These are phyloP conservation scores for Trametes elegans DNA, from an alignment of 768 basidiomycete genomes.

Conservation along the genomic window DNA sequence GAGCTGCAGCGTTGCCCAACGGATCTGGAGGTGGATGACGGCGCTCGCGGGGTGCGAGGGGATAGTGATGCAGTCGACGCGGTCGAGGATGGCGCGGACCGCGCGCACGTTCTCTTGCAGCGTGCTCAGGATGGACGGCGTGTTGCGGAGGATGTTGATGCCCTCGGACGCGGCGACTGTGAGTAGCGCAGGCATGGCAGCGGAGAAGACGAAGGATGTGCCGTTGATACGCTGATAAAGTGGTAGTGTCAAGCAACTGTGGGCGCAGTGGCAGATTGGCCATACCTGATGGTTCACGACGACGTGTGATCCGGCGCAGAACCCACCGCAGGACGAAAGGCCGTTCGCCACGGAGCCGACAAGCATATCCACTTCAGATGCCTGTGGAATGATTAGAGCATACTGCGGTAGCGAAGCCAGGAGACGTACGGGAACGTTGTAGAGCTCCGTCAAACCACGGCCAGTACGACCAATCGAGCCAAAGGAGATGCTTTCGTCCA, in stretches of 20 bases:
- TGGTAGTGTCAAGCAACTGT: no score
- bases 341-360: slow-evolving; percentile 86
- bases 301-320: slow-evolving; percentile 84
- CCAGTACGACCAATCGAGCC: slow-evolving; percentile 92
- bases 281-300: slow-evolving; percentile 87
- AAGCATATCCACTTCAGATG: slow-evolving; percentile 91
- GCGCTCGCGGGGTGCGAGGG: slow-evolving; percentile 86
- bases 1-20: slow-evolving; percentile 32
- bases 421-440: slow-evolving; percentile 76
- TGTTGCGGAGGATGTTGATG: slow-evolving; percentile 72
- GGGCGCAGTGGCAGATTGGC: background rate
- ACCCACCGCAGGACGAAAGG: slow-evolving; percentile 84
- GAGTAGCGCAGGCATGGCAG: slow-evolving; percentile 87
- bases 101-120: slow-evolving; percentile 81
- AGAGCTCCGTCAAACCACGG: slow-evolving; percentile 91
- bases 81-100: slow-evolving; percentile 80
- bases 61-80: slow-evolving; percentile 77
- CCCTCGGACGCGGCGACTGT: slow-evolving; percentile 86
- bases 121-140: slow-evolving; percentile 69
- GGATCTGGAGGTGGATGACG: slow-evolving; percentile 80
- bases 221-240: slow-evolving; percentile 83
- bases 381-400: slow-evolving; percentile 42
- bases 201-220: slow-evolving; percentile 93
- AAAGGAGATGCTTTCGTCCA: slow-evolving; percentile 94
- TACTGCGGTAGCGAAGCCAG: background rate